Evolutionary conservation across 2,329 filamentous ascomycete genomes (phyloP).

Genomic region (Neopestalotiopsis sp.): DNA sequence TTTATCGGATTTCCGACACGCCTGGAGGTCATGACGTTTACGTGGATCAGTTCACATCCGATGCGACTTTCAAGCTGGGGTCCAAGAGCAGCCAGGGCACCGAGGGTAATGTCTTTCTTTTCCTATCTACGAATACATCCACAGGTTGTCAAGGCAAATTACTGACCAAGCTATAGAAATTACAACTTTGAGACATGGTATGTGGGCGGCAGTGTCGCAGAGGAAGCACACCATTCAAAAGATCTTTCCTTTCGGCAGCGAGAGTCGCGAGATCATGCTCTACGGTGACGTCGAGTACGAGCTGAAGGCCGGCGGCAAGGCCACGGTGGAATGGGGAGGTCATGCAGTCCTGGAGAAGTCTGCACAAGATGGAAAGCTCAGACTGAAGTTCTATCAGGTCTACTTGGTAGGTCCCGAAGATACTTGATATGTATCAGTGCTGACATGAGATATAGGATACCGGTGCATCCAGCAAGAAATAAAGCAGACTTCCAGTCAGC

Average conservation of each 20-base stretch:
- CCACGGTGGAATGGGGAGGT: constrained; percentile 3
- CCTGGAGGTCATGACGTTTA: constrained; percentile 12
- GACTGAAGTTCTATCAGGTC: constrained; percentile 13
- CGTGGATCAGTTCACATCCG: constrained; percentile 12
- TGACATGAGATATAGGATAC: background rate
- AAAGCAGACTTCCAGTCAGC: background rate
- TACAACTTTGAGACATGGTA: background rate
- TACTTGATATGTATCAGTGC: background rate
- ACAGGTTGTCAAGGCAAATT: too few species aligned
- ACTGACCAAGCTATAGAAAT: constrained; percentile 1
- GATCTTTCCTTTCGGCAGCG: constrained; percentile 2
- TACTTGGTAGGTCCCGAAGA: background rate
- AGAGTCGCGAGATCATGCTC: constrained; percentile 9
- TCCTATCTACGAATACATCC: background rate
- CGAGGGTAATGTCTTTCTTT: background rate
- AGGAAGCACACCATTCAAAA: constrained; percentile 15
- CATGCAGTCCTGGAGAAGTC: constrained; percentile 4
- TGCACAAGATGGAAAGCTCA: constrained; percentile 3
- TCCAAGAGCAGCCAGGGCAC: constrained; percentile 6
- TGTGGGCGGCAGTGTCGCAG: constrained; percentile 11
- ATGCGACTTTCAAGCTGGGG: constrained; percentile 11
- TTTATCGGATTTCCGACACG: constrained; percentile 12
- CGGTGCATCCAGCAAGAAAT: background rate
- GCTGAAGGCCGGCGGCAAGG: constrained; percentile 4
- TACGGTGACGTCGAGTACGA: constrained; percentile 13